phyloP scores from a whole-genome alignment of 2,329 filamentous ascomycete genomes.

The Coleophoma eucalyptorum region DNA sequence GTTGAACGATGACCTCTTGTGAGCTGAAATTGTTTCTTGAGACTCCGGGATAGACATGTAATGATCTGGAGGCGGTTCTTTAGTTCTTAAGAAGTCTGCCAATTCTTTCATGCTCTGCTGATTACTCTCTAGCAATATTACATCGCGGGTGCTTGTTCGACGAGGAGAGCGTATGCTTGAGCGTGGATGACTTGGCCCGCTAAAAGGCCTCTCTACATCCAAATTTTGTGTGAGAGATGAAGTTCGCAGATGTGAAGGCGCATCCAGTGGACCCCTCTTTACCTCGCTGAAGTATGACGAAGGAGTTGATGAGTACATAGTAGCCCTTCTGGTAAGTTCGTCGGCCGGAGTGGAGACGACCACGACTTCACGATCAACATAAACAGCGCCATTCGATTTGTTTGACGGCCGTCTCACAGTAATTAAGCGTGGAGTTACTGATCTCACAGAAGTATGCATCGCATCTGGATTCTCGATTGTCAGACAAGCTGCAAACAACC shows the following conservation, averaged over 20 bases:
- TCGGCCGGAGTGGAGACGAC: constrained; percentile 6
- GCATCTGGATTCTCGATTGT: background rate
- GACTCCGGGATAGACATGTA: constrained; percentile 42
- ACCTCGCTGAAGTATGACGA: background rate
- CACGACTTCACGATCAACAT: constrained; percentile 10
- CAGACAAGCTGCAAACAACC: background rate
- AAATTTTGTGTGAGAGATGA: too few relatives aligned
- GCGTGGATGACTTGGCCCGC: background rate
- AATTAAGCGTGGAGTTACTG: constrained; percentile 6
- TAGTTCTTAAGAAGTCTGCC: constrained; percentile 45
- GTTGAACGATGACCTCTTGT: constrained; percentile 38
- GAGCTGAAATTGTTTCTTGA: constrained; percentile 23
- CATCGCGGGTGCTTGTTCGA: background rate
- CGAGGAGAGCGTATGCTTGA: background rate
- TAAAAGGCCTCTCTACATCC: too few relatives aligned
- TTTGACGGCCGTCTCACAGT: background rate
- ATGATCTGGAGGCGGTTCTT: constrained; percentile 44
- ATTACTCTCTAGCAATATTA: constrained; percentile 7
- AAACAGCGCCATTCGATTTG: constrained; percentile 8
- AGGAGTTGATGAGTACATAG: constrained; percentile 1
- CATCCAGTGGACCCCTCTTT: background rate
- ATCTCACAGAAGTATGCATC: constrained; percentile 14
- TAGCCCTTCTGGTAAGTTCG: background rate
- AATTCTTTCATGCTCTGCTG: constrained; percentile 28
- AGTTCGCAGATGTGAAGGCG: too few relatives aligned